A percentile compares a stretch with the other conserved stretches of the same genome.
These are phyloP conservation scores for Hyaloscypha hepaticicola DNA, from an alignment of 495 filamentous ascomycete genomes.

Conservation along the genomic window DNA sequence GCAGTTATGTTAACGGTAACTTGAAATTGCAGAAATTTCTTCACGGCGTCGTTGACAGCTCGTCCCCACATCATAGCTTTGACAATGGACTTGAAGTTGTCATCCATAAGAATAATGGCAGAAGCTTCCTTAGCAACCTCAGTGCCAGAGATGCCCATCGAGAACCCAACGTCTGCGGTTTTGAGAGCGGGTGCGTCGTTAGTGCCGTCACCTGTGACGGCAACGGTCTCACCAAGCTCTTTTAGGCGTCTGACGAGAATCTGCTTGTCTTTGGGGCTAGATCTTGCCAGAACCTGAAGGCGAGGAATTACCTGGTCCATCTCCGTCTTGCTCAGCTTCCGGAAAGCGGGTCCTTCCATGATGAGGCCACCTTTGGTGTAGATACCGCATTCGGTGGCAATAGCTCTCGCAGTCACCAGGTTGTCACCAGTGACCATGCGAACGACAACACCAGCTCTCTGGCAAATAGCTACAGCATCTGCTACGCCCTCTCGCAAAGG, in stretches of 20 bases:
- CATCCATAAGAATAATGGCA: slow-evolving; percentile 88
- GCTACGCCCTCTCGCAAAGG: slow-evolving; percentile 79
- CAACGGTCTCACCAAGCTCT: slow-evolving; percentile 84
- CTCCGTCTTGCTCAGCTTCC: slow-evolving; percentile 66
- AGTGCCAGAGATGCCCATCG: slow-evolving; percentile 88
- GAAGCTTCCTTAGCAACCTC: slow-evolving; percentile 95
- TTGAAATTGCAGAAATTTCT: slow-evolving; percentile 91
- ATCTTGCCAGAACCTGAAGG: slow-evolving; percentile 82
- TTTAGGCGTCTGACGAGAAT: slow-evolving; percentile 77
- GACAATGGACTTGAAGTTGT: slow-evolving; percentile 86
- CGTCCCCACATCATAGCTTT: slow-evolving; percentile 90
- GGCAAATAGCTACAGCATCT: slow-evolving; percentile 70
- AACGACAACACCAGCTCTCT: slow-evolving; percentile 75
- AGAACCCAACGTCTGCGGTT: slow-evolving; percentile 85
- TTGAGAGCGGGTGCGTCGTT: slow-evolving; percentile 88
- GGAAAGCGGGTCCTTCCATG: slow-evolving; percentile 84
- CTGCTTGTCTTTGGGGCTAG: slow-evolving; percentile 85
- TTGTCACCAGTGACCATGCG: slow-evolving; percentile 95
- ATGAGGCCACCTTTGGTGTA: slow-evolving; percentile 68
- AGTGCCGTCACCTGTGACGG: slow-evolving; percentile 88
- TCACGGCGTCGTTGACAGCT: slow-evolving; percentile 86
- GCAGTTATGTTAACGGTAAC: slow-evolving; percentile 90
- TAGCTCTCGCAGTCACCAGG: slow-evolving; percentile 75
- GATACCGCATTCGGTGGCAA: slow-evolving; percentile 82
- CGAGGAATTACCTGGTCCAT: slow-evolving; percentile 72